Base-by-base conservation (phyloP, 164 flowering plant species). In the Kingdonia uniflora region DNA sequence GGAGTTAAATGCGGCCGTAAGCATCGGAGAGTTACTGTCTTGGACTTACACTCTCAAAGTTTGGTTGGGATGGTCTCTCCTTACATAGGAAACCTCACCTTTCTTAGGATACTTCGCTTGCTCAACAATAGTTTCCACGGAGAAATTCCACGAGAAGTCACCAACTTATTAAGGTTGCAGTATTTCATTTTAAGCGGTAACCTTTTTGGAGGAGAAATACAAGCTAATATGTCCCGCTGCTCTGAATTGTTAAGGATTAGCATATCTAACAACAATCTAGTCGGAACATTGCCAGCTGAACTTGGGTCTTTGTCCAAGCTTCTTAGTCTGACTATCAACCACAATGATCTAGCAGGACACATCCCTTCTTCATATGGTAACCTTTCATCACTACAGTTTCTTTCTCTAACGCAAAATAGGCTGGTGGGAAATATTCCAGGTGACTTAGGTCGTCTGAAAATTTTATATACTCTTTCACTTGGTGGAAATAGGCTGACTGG, bases 61-160 rank as follows among this genome's bases (percentile, higher is more conserved):
- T 10, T 58, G 4, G 3, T 10, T 6, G 54, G 61, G 6, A 2
- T 22, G 4, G 5, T 58, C 1, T n/a, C 61, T 20, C 54, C 54
- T 29, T 20, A 55, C 49, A 14, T 58, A 40, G 62, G 21, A 19
- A 58, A 58, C 22, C 62, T 58, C 48, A 40, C 62, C 20, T 58
- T 50, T 35, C 49, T 58, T 25, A 50, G 17, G 0, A 12, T 2
- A 6, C 15, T 49, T n/a, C 5, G 40, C 5, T 38, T 35, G 24
- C 19, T 14, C 5, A 50, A 14, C 29, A 58, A 58, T 24, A 25
- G 19, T 24, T 49, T 58, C 40, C 12, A 14, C 23, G 62, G 55
- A 1, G 39, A 2, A 25, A 49, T 49, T 13, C 52, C 52, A 24
- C 37, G 22, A 14, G 44, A 59, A 17, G 14, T 59, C 1, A 56